These are phyloP conservation scores for Erigeron canadensis DNA, from an alignment of 129 eudicot species.

Conservation along the genomic window DNA sequence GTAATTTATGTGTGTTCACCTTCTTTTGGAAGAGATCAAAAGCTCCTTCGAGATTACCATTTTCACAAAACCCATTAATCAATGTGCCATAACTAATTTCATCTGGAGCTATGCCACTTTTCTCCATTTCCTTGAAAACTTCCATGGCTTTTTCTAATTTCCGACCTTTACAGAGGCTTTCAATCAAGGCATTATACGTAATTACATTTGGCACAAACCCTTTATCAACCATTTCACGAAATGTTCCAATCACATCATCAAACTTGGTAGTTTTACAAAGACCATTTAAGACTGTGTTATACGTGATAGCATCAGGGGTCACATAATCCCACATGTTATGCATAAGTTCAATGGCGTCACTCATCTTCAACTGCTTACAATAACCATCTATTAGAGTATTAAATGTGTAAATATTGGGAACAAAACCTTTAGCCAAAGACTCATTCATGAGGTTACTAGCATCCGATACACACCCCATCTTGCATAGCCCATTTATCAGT, in stretches of 20 bases:
- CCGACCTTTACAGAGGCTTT: conserved; percentile 73
- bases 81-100: conserved; percentile 66
- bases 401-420: conserved; percentile 88
- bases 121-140: conserved; percentile 59
- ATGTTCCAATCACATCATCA: conserved; percentile 65
- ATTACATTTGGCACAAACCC: conserved; percentile 75
- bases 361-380: conserved; percentile 80
- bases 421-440: conserved; percentile 63
- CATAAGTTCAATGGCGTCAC: conserved; percentile 60
- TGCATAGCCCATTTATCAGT: conserved; percentile 84
- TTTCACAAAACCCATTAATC: conserved; percentile 74
- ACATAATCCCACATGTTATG: conserved; percentile 75
- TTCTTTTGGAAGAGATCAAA: conserved; percentile 54
- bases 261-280: conserved; percentile 69
- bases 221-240: conserved; percentile 66
- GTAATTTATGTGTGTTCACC: conserved; percentile 38
- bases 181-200: conserved; percentile 76
- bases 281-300: conserved; percentile 76
- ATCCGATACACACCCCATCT: conserved; percentile 80
- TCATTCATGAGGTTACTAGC: conserved; percentile 60
- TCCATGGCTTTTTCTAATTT: conserved; percentile 55
- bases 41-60: conserved; percentile 67
- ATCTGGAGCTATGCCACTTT: conserved; percentile 64
- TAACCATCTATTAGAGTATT: conserved; percentile 90
- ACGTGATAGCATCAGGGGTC: conserved; percentile 76